Conservation (phyloP, 208 protist genomes). For the Wallacemonas collosoma region DNA sequence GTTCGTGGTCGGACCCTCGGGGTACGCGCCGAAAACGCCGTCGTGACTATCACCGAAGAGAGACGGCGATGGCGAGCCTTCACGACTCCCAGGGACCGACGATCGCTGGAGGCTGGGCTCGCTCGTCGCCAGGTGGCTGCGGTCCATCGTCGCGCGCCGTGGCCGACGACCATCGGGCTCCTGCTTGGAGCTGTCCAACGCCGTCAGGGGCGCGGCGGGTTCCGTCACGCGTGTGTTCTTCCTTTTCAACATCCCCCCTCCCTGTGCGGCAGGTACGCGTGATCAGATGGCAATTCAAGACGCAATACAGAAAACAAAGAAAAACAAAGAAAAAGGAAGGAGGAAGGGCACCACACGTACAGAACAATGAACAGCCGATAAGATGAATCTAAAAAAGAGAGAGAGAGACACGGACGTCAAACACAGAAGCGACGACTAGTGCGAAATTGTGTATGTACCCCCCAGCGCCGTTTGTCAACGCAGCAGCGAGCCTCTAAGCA, state of each 20-base stretch:
- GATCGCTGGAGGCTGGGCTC: constrained; percentile 12
- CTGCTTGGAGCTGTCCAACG: constrained; percentile 16
- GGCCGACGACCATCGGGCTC: constrained; percentile 14
- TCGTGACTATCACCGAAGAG: constrained; percentile 2
- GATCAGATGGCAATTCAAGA: neutral
- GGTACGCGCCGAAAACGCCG: neutral
- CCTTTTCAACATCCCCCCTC: neutral
- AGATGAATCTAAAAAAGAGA: constrained; percentile 8
- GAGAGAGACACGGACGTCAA: neutral
- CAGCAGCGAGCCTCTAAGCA: too few species aligned
- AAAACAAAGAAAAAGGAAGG: neutral
- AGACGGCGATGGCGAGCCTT: constrained; percentile 9
- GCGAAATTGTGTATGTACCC: too few species aligned
- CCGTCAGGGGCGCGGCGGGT: neutral
- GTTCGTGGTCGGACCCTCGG: neutral
- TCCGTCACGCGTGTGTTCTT: constrained; percentile 11
- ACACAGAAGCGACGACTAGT: too few species aligned
- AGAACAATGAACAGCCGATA: neutral
- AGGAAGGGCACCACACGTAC: neutral
- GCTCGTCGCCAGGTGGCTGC: constrained; percentile 2
- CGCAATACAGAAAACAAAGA: constrained; percentile 5
- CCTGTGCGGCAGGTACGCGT: too few species aligned
- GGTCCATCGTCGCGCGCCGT: constrained; percentile 20
- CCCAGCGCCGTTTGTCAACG: too few species aligned
- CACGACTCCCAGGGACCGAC: constrained; percentile 3